Evolutionary conservation across 192 early-diverging fungal genomes (phyloP).

Genomic region (Coemansia sp.): DNA sequence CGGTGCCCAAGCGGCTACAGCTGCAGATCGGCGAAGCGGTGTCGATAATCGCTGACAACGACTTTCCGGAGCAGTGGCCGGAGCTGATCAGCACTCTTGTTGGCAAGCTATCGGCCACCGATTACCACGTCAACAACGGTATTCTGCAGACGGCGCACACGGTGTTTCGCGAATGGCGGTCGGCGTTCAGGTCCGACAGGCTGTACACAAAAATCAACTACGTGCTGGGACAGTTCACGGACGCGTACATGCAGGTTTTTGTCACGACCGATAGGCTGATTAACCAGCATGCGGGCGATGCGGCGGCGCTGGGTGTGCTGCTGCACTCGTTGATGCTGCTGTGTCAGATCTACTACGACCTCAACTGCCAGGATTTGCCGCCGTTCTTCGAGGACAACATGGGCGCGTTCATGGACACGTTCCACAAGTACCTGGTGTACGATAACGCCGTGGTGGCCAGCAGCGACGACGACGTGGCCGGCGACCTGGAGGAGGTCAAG

Average conservation of each 20-base stretch:
- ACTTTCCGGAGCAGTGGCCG: slow-evolving; percentile 92
- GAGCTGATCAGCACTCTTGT: slow-evolving; percentile 77
- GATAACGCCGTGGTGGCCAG: slow-evolving; percentile 65
- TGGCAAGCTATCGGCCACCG: slow-evolving; percentile 68
- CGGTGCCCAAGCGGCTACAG: slow-evolving; percentile 75
- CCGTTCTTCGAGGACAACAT: slow-evolving; percentile 96
- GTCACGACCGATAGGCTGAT: slow-evolving; percentile 80
- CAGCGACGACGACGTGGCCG: slow-evolving; percentile 76
- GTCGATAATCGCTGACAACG: slow-evolving; percentile 86
- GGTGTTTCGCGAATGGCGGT: slow-evolving; percentile 92
- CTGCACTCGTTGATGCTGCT: slow-evolving; percentile 75
- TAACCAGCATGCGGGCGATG: slow-evolving; percentile 63
- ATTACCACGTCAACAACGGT: slow-evolving; percentile 85
- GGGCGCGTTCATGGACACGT: slow-evolving; percentile 73
- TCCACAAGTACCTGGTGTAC: slow-evolving; percentile 89
- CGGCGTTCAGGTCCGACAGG: slow-evolving; percentile 73
- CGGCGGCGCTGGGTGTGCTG: slow-evolving; percentile 65
- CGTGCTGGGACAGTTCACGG: slow-evolving; percentile 82
- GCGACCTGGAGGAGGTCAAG: slow-evolving; percentile 84
- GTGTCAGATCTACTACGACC: slow-evolving; percentile 88
- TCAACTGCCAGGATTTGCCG: slow-evolving; percentile 96
- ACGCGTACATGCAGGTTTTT: slow-evolving; percentile 80
- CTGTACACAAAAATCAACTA: slow-evolving; percentile 91
- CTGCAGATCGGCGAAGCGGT: slow-evolving; percentile 90
- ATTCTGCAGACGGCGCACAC: slow-evolving; percentile 93